Evolutionary conservation across 192 early-diverging fungal species (phyloP).

Genomic region (Coemansia asiatica): DNA sequence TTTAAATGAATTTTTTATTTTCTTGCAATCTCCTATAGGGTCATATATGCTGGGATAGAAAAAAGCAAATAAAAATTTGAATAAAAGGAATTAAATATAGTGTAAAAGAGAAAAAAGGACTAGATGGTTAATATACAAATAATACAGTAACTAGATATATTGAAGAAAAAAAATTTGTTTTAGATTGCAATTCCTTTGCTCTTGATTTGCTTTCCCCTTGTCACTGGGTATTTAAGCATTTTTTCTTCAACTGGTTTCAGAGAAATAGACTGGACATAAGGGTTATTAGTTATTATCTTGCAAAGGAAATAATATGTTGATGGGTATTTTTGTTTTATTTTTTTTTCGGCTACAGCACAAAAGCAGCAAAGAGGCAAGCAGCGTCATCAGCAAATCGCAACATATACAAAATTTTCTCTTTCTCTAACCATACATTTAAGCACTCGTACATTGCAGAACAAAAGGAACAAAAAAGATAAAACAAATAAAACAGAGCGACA

Average conservation of each 20-base stretch:
- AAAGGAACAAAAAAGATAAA: background rate
- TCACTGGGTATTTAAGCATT: background rate
- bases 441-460: conserved; percentile 4
- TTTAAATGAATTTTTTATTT: too few species aligned
- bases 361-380: background rate
- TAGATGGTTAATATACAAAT: too few species aligned
- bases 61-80: too few species aligned
- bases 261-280: background rate
- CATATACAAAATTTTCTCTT: background rate
- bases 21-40: too few species aligned
- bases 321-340: too few species aligned
- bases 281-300: background rate
- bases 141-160: background rate
- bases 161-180: background rate
- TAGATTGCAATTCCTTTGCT: background rate
- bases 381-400: background rate
- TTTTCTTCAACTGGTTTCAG: background rate
- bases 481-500: conserved; percentile 8
- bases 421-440: conserved; percentile 8
- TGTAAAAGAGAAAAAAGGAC: too few species aligned
- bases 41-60: too few species aligned
- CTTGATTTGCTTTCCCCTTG: background rate
- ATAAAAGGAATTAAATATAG: too few species aligned
- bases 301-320: background rate
- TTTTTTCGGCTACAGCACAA: background rate